Conservation (phyloP, 106 monocot species). For the Platanthera guangdongensis region DNA sequence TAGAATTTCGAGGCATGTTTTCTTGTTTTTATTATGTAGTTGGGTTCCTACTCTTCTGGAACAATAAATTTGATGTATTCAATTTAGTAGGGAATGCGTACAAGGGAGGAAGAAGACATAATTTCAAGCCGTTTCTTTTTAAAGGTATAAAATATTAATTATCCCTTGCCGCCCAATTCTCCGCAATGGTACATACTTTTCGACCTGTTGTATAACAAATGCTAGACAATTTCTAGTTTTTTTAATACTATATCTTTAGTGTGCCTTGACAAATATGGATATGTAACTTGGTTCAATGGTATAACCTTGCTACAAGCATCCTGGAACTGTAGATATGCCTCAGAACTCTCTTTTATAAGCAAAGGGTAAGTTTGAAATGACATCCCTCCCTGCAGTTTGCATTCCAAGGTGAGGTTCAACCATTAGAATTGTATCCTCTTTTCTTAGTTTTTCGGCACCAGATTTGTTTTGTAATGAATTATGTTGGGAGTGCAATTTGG, state of each 20-base stretch:
- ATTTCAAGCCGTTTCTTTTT: constrained; percentile 68
- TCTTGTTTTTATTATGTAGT: constrained; percentile 5
- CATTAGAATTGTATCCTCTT: neutral
- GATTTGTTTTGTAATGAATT: constrained; percentile 1
- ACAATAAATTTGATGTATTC: neutral
- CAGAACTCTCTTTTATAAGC: neutral
- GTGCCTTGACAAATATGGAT: neutral
- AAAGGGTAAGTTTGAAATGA: neutral
- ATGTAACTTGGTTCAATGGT: neutral
- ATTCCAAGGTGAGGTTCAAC: neutral
- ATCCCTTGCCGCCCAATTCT: neutral
- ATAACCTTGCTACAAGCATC: neutral
- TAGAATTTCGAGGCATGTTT: neutral
- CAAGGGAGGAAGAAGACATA: constrained; percentile 88
- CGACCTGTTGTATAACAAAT: neutral
- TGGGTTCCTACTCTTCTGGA: neutral
- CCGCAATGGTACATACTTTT: neutral
- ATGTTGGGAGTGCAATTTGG: neutral
- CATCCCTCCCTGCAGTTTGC: neutral
- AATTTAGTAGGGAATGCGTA: constrained; percentile 50
- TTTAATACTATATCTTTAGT: neutral
- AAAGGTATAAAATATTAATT: constrained; percentile 40
- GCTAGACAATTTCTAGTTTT: neutral
- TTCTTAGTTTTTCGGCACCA: neutral
- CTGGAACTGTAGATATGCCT: neutral